phyloP scores from a whole-genome alignment of 2,329 filamentous ascomycete genomes.

The Cercospora zeae-maydis region DNA sequence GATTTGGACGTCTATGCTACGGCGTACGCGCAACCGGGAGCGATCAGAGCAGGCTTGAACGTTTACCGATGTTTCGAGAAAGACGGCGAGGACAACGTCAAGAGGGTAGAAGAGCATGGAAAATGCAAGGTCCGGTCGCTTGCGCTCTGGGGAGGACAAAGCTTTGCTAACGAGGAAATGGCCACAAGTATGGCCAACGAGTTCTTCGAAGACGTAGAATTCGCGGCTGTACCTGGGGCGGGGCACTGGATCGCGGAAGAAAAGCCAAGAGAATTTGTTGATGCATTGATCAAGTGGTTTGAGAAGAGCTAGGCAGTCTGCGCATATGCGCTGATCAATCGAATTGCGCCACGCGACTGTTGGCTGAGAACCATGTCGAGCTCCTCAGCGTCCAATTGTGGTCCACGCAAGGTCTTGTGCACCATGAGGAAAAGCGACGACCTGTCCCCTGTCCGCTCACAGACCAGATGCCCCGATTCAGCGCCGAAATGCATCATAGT shows the following conservation, averaged over 20 bases:
- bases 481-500: background rate
- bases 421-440: too few species aligned
- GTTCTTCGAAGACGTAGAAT: conserved; percentile 34
- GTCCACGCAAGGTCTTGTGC: background rate
- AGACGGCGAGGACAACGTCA: conserved; percentile 29
- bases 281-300: conserved; percentile 33
- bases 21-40: conserved; percentile 37
- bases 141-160: conserved; percentile 34
- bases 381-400: too few species aligned
- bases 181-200: conserved; percentile 27
- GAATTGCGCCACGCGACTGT: background rate
- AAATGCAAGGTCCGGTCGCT: conserved; percentile 32
- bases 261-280: conserved; percentile 40
- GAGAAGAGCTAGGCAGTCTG: conserved; percentile 13
- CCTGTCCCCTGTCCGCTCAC: too few species aligned
- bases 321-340: background rate
- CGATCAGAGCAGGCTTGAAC: conserved; percentile 34
- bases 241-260: conserved; percentile 42
- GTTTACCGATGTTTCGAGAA: conserved; percentile 37
- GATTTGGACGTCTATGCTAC: conserved; percentile 42
- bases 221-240: conserved; percentile 28
- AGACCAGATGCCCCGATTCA: background rate
- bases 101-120: conserved; percentile 15
- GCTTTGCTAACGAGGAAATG: conserved; percentile 33
- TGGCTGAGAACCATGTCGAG: background rate